Evolutionary conservation across 371 early-diverging fungal species (phyloP).

Genomic region (Apophysomyces ossiformis): DNA sequence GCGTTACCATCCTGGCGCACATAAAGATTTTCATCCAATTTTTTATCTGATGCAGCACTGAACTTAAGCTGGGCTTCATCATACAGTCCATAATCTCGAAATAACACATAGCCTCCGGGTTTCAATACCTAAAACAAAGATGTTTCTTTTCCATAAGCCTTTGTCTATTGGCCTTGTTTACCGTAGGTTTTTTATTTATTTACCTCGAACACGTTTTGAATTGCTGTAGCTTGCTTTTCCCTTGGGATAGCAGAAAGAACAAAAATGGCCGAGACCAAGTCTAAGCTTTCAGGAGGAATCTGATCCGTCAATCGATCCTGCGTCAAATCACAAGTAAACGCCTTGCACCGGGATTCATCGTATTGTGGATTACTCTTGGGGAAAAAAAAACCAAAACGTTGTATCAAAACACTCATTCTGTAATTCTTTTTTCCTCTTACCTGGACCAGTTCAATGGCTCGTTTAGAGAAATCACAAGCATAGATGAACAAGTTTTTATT

Average conservation of each 20-base stretch:
- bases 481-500: slow-evolving; percentile 75
- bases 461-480: slow-evolving; percentile 85
- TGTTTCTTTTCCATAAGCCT: no score
- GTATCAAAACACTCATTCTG: neutral
- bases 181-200: neutral
- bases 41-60: slow-evolving; percentile 67
- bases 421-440: slow-evolving; percentile 21
- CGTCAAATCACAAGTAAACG: slow-evolving; percentile 87
- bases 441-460: slow-evolving; percentile 82
- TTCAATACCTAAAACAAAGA: slow-evolving; percentile 57
- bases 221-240: slow-evolving; percentile 72
- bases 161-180: neutral
- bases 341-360: slow-evolving; percentile 66
- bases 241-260: slow-evolving; percentile 88
- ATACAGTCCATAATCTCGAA: slow-evolving; percentile 90
- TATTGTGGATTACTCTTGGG: slow-evolving; percentile 66
- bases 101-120: slow-evolving; percentile 78
- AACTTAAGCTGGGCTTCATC: slow-evolving; percentile 92
- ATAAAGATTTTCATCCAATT: slow-evolving; percentile 81
- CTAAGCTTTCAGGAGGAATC: slow-evolving; percentile 69
- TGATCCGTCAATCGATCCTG: slow-evolving; percentile 63
- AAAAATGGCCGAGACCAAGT: slow-evolving; percentile 82
- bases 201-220: slow-evolving; percentile 64
- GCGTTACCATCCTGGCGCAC: slow-evolving; percentile 86
- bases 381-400: no score